Base-by-base conservation (phyloP, 2,329 filamentous ascomycete species). In the Neophaeococcomyces mojaviensis region DNA sequence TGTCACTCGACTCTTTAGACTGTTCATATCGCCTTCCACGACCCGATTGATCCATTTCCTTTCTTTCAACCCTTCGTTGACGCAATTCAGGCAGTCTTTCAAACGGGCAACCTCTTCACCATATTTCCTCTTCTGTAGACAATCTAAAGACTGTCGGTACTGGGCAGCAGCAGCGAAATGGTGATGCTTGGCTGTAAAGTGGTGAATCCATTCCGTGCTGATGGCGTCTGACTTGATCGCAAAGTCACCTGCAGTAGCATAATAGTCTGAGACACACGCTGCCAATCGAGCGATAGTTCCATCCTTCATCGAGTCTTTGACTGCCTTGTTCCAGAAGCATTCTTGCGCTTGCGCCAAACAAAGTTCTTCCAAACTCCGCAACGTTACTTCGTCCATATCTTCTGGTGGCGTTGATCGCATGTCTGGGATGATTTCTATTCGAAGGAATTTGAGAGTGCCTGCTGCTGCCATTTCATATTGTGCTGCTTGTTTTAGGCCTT, bases 301-400 rank as follows among this genome's bases (percentile, higher is more conserved):
- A 62, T 98, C 92, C 64, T 94, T 96, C 68, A 95, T 81, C 19
- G 83, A 82, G 61, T 96, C 90, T 70, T 94, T 89, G 48, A 94
- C 89, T 1, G 92, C 90, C 63, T 95, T 97, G 57, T 92, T 85
- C 92, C 92, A 98, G 66, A 92, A 97, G 62, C 89, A 97, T 68
- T 98, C 92, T 61, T 98, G 92, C 22, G 85, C 89, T 63, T 98
- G 88, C 1, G 89, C 90, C 8, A 98, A 75, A 63, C 94, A 80
- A 24, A 98, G 74, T 62, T 90, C 79, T 56, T 86, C 79, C 37
- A 97, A 68, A 43, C 86, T 87, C 58, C 90, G 85, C 39, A 98
- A 72, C 0, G 89, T 96, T 59, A 86, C 78, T 41, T 80, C 76
- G 58, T 98, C 92, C 88, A 98, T 94, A 61, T 98, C 92, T 61